Conservation (phyloP, 495 filamentous ascomycete genomes). For the Penicillium arizonense region DNA sequence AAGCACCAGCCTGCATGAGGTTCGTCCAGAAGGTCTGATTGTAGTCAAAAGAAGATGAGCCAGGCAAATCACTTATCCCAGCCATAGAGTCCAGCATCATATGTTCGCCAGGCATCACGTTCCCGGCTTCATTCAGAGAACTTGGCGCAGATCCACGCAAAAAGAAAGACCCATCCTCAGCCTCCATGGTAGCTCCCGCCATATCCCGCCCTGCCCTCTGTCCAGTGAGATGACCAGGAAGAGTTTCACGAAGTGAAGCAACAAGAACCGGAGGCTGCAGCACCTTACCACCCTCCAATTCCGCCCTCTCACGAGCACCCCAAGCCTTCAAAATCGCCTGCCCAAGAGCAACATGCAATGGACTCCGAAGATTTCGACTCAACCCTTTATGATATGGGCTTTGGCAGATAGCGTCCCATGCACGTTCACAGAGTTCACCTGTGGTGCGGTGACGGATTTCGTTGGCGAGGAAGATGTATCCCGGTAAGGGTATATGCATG, state of each 20-base stretch:
- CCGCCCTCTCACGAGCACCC: conserved; percentile 37
- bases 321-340: conserved; percentile 52
- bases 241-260: neutral
- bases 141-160: neutral
- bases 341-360: conserved; percentile 51
- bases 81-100: neutral
- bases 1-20: conserved; percentile 1
- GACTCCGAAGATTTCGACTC: conserved; percentile 40
- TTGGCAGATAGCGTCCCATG: conserved; percentile 50
- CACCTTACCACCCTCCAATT: neutral
- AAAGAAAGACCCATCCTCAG: neutral
- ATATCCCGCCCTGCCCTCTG: neutral
- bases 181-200: neutral
- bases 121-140: neutral
- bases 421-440: conserved; percentile 50
- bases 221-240: neutral
- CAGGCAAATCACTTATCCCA: neutral
- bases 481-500: conserved; percentile 50
- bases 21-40: neutral
- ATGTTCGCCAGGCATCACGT: neutral
- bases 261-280: conserved; percentile 4
- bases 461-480: conserved; percentile 52
- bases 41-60: neutral
- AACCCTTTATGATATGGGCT: conserved; percentile 48
- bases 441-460: conserved; percentile 49